phyloP scores from a whole-genome alignment of 805 yeast genomes.

The Kodamaea nitidulidarum region DNA sequence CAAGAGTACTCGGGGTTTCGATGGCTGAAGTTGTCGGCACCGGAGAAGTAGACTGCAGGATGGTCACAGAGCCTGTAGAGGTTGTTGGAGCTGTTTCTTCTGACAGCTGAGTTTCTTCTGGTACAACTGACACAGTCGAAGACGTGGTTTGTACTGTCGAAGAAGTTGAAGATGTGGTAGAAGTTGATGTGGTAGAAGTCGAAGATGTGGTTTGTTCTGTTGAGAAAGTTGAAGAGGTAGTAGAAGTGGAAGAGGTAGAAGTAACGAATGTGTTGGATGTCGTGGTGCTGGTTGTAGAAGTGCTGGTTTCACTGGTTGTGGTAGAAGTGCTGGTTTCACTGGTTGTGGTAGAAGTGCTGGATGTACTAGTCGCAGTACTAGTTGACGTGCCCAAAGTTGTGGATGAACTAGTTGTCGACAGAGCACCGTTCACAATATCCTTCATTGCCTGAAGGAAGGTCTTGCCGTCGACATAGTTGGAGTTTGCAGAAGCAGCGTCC shows the following conservation, averaged over 20 bases:
- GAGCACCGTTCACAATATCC: constrained; percentile 13
- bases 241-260: constrained; percentile 4
- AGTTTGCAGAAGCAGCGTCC: constrained; percentile 32
- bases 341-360: constrained; percentile 5
- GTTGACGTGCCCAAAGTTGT: not conserved
- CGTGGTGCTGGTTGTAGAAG: constrained; percentile 5
- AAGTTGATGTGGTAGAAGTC: not conserved
- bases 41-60: not conserved
- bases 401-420: not conserved
- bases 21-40: not conserved
- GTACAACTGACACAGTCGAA: too few relatives aligned
- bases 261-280: not conserved
- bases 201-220: constrained; percentile 3
- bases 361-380: constrained; percentile 7
- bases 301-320: too few relatives aligned
- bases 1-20: constrained; percentile 2
- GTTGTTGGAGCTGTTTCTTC: not conserved
- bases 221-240: constrained; percentile 9
- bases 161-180: constrained; percentile 1
- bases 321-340: not conserved
- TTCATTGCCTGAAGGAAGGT: constrained; percentile 18
- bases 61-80: not conserved
- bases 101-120: too few relatives aligned
- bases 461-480: constrained; percentile 13
- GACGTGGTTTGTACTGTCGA: not conserved